A percentile compares a stretch with the other conserved stretches of the same genome.
Conservation (phyloP, 495 filamentous ascomycete species). For the Chaetomium cochliodes region DNA sequence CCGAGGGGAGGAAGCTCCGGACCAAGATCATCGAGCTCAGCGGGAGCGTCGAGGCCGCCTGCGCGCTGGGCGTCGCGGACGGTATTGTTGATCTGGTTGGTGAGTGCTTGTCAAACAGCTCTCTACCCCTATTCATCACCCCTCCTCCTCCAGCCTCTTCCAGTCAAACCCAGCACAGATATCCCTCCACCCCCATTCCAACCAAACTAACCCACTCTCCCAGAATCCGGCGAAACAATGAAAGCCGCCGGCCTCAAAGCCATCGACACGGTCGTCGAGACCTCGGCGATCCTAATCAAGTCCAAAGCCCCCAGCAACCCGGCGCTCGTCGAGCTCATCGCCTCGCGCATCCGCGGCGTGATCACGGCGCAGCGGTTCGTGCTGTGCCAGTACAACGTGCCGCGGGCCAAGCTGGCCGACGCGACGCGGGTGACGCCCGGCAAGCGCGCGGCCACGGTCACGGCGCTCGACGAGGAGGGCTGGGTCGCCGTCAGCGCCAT, state of each 20-base stretch:
- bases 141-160: conserved; percentile 17
- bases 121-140: not conserved
- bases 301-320: conserved; percentile 80
- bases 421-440: conserved; percentile 86
- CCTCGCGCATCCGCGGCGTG: conserved; percentile 80
- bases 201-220: not conserved
- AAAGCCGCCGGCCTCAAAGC: conserved; percentile 93
- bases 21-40: conserved; percentile 91
- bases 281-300: conserved; percentile 86
- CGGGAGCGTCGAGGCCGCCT: conserved; percentile 95
- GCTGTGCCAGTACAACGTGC: conserved; percentile 94
- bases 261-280: conserved; percentile 88
- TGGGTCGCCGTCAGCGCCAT: conserved; percentile 94
- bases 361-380: conserved; percentile 96
- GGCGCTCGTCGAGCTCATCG: conserved; percentile 74
- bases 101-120: conserved; percentile 47
- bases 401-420: conserved; percentile 59
- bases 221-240: conserved; percentile 99
- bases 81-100: conserved; percentile 97
- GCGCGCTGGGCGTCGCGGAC: conserved; percentile 91
- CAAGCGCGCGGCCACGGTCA: conserved; percentile 91
- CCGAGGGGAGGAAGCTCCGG: conserved; percentile 51
- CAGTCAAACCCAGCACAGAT: not conserved
- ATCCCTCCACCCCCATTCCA: not conserved
- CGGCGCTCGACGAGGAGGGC: conserved; percentile 75